Evolutionary conservation across 1,139 yeast species (phyloP), one percentile per base, ranked within the genome.

Genomic region (Debaryomycetaceae sp.): DNA sequence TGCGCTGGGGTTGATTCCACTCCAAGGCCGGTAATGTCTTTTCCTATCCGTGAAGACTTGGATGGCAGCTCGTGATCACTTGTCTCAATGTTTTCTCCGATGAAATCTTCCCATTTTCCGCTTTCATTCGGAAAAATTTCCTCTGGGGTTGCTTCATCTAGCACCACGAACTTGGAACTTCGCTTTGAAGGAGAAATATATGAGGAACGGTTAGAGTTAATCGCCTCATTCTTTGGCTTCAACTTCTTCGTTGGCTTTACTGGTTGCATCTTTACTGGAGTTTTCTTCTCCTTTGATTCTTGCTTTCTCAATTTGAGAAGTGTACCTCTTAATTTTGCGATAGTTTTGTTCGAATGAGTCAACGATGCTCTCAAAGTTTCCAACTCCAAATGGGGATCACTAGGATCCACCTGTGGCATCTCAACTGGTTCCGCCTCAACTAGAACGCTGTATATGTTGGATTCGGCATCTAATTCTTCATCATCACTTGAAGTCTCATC

Each of bases 321-420:
- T 5, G 73, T 74, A 11, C 75, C 63, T 59, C 84, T 75, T 49
- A 83, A 69, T 53, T 76, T 80, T 9, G 78, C 66, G 45, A 83
- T 80, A 0, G 81, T 76, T 49, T 77, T 73, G 55, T 84, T 83
- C 5, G 93, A 86, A 60, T 80, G 87, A 24, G 73, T 73, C 53
- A 88, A 70, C 11, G 87, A 83, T 0, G 87, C 78, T 51, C 78
- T 74, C 52, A 86, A 68, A 0, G 91, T 83, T 56, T 87, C 91
- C 6, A 79, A 68, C 58, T 87, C 91, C 40, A 85, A 66, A 13
- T 75, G 80, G 2, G 77, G 67, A 50, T 78, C 73, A 40, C 75
- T 70, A 1, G 79, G 70, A 30, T 83, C 78, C 1, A 75, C 41
- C 17, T 50, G 51, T 0, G 72, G 62, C 11, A 65, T 43, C 36